A percentile compares a stretch with the other conserved stretches of the same genome.
These are phyloP conservation scores for Monosporascus ibericus DNA, from an alignment of 2,329 filamentous ascomycete species.

Conservation along the genomic window DNA sequence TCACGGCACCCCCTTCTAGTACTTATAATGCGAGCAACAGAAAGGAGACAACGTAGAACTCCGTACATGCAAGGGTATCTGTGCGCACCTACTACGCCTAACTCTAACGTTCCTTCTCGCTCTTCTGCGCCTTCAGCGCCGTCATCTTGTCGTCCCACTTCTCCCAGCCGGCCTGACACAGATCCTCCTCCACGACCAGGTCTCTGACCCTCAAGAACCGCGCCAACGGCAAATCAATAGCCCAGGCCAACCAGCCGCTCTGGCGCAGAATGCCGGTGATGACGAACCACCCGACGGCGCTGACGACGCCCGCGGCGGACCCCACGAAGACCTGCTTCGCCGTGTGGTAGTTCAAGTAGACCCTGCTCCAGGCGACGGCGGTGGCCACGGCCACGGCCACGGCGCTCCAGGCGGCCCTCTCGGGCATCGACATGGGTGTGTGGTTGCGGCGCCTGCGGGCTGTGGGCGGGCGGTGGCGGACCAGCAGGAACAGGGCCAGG, in stretches of 20 bases:
- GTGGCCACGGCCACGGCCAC: constrained; percentile 56
- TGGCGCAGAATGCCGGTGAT: constrained; percentile 61
- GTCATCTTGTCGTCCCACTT: constrained; percentile 64
- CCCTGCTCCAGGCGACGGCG: constrained; percentile 71
- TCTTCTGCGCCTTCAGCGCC: constrained; percentile 26
- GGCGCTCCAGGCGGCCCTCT: constrained; percentile 50
- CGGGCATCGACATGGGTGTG: constrained; percentile 52
- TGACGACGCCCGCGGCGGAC: constrained; percentile 60
- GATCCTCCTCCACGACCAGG: constrained; percentile 78
- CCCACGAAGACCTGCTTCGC: constrained; percentile 81
- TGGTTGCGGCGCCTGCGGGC: constrained; percentile 31
- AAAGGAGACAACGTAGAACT: too few relatives aligned
- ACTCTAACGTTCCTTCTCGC: constrained; percentile 18
- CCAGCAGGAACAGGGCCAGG: constrained; percentile 74
- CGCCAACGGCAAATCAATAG: constrained; percentile 58
- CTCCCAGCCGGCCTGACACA: constrained; percentile 89
- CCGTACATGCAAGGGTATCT: background rate
- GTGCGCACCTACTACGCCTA: background rate
- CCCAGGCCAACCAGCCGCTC: constrained; percentile 66
- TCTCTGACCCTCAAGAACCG: constrained; percentile 71
- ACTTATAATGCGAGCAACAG: too few relatives aligned
- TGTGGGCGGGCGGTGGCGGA: constrained; percentile 62
- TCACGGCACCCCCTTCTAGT: too few relatives aligned
- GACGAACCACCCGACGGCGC: constrained; percentile 73
- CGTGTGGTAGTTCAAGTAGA: constrained; percentile 93